phyloP scores from a whole-genome alignment of 106 monocot genomes.

The Phalaenopsis equestris region DNA sequence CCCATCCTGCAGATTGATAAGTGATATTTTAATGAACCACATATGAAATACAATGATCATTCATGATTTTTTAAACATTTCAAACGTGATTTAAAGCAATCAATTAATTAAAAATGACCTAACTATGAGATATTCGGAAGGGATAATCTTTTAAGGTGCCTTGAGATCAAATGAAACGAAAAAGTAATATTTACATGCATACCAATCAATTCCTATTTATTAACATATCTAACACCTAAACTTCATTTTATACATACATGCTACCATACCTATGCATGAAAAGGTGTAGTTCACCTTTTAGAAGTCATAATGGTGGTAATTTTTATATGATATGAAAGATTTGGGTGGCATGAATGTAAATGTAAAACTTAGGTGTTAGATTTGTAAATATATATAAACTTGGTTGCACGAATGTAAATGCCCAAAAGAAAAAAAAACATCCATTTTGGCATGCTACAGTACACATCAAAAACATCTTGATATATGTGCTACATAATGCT shows the following conservation, averaged over 20 bases:
- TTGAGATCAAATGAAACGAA: background rate
- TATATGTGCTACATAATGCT: background rate
- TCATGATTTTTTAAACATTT: background rate
- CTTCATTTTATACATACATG: no score
- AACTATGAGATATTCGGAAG: background rate
- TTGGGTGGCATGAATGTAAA: no score
- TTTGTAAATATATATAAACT: no score
- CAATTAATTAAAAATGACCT: background rate
- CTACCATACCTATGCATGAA: no score
- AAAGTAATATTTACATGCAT: background rate
- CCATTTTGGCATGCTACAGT: background rate
- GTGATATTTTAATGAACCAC: background rate
- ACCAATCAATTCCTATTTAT: no score
- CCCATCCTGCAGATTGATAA: background rate
- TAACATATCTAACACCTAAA: no score
- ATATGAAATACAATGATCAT: background rate
- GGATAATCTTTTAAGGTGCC: background rate
- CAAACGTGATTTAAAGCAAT: constrained; percentile 2
- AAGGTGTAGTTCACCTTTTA: no score
- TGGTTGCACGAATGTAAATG: no score
- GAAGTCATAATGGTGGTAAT: no score
- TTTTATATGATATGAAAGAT: no score
- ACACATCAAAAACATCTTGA: background rate
- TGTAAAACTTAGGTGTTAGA: no score
- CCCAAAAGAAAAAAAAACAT: background rate